A percentile compares a stretch with the other conserved stretches of the same genome.
phyloP scores from a whole-genome alignment of 768 basidiomycete genomes.

The Auriscalpium vulgare region DNA sequence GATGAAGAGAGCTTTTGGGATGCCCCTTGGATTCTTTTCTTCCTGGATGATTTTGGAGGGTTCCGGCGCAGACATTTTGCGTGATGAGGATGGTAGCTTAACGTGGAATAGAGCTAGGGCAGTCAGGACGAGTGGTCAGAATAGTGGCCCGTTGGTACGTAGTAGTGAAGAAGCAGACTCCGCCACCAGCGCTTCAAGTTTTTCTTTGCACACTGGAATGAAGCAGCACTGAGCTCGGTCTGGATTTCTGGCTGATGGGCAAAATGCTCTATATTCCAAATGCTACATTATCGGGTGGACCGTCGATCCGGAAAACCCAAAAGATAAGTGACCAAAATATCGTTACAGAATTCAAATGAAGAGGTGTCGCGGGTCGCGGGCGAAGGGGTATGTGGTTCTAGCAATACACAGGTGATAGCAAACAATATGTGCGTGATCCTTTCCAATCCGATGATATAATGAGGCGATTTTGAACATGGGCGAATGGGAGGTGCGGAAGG shows the following conservation, averaged over 20 bases:
- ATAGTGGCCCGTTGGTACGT: too few relatives aligned
- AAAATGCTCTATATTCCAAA: not conserved
- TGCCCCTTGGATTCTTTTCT: slow-evolving; percentile 81
- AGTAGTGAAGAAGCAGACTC: too few relatives aligned
- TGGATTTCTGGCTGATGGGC: not conserved
- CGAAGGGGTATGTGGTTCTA: not conserved
- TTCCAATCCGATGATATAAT: too few relatives aligned
- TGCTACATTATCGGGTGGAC: not conserved
- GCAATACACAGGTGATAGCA: not conserved
- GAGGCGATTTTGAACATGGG: not conserved
- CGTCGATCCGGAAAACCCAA: not conserved
- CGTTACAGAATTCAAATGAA: not conserved
- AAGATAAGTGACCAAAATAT: not conserved
- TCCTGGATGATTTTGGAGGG: slow-evolving; percentile 20
- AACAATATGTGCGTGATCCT: too few relatives aligned
- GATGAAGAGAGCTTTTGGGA: slow-evolving; percentile 92
- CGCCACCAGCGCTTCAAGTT: too few relatives aligned
- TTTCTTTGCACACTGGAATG: too few relatives aligned
- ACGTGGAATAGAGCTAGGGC: too few relatives aligned
- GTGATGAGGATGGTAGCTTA: too few relatives aligned
- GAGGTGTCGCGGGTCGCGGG: not conserved
- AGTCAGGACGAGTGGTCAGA: too few relatives aligned
- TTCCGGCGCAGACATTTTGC: slow-evolving; percentile 12
- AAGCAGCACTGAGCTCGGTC: too few relatives aligned
- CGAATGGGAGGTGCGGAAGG: not conserved